phyloP scores from a whole-genome alignment of 306 rosid genomes.

The Corylus americana region DNA sequence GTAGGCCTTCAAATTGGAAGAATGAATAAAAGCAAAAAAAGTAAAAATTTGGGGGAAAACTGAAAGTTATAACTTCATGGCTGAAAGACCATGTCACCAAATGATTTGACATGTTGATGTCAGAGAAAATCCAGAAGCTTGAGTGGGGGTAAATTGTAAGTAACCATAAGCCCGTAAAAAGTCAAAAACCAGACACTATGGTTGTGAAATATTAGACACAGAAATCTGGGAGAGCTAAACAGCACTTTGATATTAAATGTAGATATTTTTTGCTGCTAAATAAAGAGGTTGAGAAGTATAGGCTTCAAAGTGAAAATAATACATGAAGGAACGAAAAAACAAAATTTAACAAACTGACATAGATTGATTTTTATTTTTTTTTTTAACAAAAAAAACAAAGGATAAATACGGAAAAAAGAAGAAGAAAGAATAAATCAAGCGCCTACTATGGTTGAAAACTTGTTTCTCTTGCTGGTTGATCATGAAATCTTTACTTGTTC shows the following conservation, averaged over 20 bases:
- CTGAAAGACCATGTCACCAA: neutral
- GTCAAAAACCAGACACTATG: neutral
- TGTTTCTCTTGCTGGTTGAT: neutral
- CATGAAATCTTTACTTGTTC: neutral
- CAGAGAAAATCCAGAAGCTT: neutral
- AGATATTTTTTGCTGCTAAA: neutral
- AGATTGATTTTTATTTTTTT: neutral
- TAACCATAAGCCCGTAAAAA: neutral
- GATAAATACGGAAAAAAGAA: neutral
- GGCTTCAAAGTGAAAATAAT: neutral
- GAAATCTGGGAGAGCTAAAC: neutral
- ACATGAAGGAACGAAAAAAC: neutral
- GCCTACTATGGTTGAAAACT: neutral
- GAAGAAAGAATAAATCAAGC: neutral
- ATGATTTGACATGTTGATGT: neutral
- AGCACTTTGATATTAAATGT: neutral
- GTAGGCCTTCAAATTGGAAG: neutral
- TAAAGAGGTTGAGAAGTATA: neutral
- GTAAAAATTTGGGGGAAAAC: neutral
- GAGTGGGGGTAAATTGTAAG: neutral
- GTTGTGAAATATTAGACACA: neutral
- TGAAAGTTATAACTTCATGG: slow-evolving; percentile 1
- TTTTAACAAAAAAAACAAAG: neutral
- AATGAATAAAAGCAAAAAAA: neutral
- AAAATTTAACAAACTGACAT: neutral